Evolutionary conservation across 768 basidiomycete genomes (phyloP).

Genomic region (Russula vinacea): DNA sequence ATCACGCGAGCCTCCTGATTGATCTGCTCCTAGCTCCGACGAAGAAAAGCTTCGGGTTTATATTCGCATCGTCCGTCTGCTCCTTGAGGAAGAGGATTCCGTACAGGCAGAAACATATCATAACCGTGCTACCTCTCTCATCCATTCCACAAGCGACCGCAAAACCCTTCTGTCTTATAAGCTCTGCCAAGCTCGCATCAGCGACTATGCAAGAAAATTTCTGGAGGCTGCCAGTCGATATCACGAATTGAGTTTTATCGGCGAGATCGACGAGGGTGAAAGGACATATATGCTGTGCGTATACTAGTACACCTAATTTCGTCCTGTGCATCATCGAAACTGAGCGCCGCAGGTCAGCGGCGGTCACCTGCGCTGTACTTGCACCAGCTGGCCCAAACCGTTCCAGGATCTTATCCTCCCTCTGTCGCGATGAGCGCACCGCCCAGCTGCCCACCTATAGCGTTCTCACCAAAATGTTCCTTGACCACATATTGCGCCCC

Average conservation of each 20-base stretch:
- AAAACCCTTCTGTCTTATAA: constrained; percentile 83
- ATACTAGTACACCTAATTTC: neutral
- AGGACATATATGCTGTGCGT: constrained; percentile 85
- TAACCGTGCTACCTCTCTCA: constrained; percentile 88
- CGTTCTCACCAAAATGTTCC: constrained; percentile 96
- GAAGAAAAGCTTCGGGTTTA: constrained; percentile 87
- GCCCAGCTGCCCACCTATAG: constrained; percentile 75
- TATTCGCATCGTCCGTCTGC: constrained; percentile 88
- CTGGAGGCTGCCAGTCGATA: constrained; percentile 91
- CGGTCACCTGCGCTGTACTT: constrained; percentile 93
- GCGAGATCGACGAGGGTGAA: constrained; percentile 92
- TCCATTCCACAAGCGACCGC: constrained; percentile 74
- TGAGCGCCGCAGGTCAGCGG: constrained; percentile 58
- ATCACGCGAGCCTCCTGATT: neutral
- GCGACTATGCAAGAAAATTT: constrained; percentile 89
- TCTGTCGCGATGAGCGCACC: constrained; percentile 92
- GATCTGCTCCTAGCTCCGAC: constrained; percentile 43
- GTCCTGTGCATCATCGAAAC: constrained; percentile 11
- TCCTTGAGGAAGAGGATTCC: constrained; percentile 95
- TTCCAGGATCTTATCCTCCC: constrained; percentile 85
- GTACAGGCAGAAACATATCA: constrained; percentile 98
- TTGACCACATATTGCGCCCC: constrained; percentile 92
- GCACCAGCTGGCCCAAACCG: constrained; percentile 97
- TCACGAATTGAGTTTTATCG: constrained; percentile 89
- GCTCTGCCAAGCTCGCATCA: constrained; percentile 90